Evolutionary conservation across 805 yeast genomes (phyloP).

Genomic region (Candida schatavii): DNA sequence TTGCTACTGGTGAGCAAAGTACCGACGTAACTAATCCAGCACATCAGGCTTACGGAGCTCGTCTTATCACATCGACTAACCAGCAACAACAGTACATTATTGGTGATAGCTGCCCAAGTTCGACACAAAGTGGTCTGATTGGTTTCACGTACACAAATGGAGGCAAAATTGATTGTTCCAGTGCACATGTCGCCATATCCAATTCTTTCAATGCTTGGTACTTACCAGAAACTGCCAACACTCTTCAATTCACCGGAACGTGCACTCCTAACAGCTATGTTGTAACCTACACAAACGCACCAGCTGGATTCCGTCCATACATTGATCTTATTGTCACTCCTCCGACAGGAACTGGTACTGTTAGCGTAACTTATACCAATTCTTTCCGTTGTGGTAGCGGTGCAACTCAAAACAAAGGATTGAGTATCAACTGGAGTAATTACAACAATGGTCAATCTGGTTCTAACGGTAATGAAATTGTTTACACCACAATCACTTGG

Average conservation of each 20-base stretch:
- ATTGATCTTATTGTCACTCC: conserved; percentile 10
- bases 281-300: conserved; percentile 17
- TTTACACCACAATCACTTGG: conserved; percentile 19
- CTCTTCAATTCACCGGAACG: conserved; percentile 7
- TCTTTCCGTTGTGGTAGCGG: conserved; percentile 11
- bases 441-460: not conserved
- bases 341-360: not conserved
- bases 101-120: conserved; percentile 9
- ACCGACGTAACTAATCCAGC: not conserved
- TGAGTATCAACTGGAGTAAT: not conserved
- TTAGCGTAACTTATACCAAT: conserved; percentile 9
- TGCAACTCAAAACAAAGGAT: not conserved
- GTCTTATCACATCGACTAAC: conserved; percentile 12
- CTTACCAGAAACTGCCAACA: conserved; percentile 10
- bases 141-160: conserved; percentile 14
- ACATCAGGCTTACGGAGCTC: not conserved
- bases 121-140: conserved; percentile 18
- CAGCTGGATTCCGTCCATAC: conserved; percentile 28
- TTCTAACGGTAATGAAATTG: conserved; percentile 1
- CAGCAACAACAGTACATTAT: conserved; percentile 10
- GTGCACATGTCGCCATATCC: conserved; percentile 18
- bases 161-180: conserved; percentile 18
- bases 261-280: conserved; percentile 13
- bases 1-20: conserved; percentile 1
- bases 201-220: conserved; percentile 20